Base-by-base conservation (phyloP, 2,329 filamentous ascomycete genomes). In the Hysterium pulicare region DNA sequence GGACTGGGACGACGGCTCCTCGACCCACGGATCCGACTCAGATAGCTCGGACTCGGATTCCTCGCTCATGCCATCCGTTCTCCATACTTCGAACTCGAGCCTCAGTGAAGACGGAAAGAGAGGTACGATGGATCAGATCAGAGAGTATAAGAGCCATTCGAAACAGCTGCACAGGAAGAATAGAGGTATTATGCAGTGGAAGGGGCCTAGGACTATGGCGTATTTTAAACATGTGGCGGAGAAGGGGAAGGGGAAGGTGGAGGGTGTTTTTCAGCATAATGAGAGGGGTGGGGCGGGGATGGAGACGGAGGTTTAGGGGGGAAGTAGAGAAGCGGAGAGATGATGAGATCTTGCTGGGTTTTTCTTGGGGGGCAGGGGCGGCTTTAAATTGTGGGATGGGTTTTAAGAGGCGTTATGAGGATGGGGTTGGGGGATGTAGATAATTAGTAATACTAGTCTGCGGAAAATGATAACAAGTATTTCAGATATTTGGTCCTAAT, bases 141-240 rank as follows among this genome's bases (percentile, higher is more conserved):
- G 73, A 43, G 82, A 85, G 46, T 86, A 82, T 58, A 79, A 76
- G 57, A 71, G 73, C 44, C 71, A 82, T 51, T 70, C 75, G 49
- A 78, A 76, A 62, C 73, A 78, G 46, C 66, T 85, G 49, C 82
- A 87, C 61, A 70, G 83, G 37, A 76, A 78, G 57, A 82, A 89
- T 55, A 69, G 82, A 17, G 85, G 85, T 0, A 58, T 85, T 31
- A 89, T 89, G 85, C 85, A 89, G 66, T 89, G 83, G 81, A 77
- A 76, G 71, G 62, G 76, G 55, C 76, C 73, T 16, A 71, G 71
- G 59, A 80, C 65, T 41, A 66, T 71, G 44, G 77, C 82, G 54
- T 78, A 76, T 62, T 72, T 83, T 45, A 78, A 80, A 55, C 77
- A 81, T 30, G 79, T 80, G 42, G 73, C 80, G 1, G 72, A 75